Evolutionary conservation across 106 monocot genomes (phyloP).

Genomic region (Dendrobium nobile): DNA sequence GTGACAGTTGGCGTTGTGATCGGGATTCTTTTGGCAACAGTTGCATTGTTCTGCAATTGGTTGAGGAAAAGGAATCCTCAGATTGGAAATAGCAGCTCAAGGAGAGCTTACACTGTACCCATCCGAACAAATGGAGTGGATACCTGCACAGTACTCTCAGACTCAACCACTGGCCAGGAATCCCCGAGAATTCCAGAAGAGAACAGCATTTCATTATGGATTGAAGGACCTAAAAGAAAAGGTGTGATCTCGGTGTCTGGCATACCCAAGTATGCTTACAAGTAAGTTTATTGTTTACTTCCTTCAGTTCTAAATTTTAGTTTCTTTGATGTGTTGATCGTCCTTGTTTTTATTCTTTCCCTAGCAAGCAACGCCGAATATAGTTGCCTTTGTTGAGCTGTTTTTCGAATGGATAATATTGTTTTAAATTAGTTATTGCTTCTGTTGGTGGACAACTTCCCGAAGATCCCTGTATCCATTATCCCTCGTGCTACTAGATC

Average conservation of each 20-base stretch:
- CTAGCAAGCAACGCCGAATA: not conserved
- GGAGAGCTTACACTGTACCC: slow-evolving; percentile 60
- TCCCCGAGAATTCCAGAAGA: slow-evolving; percentile 35
- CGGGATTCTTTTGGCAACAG: slow-evolving; percentile 52
- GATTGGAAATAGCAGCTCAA: slow-evolving; percentile 47
- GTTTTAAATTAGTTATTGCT: not conserved
- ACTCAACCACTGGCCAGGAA: slow-evolving; percentile 54
- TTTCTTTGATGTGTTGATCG: not conserved
- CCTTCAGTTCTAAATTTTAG: not conserved
- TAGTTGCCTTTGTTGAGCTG: not conserved
- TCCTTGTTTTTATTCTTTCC: not conserved
- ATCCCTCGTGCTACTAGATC: not conserved
- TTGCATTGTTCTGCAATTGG: slow-evolving; percentile 47
- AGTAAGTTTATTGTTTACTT: slow-evolving; percentile 15
- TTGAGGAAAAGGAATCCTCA: slow-evolving; percentile 32
- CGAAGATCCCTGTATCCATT: not conserved
- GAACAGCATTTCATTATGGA: slow-evolving; percentile 25
- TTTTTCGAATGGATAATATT: too few relatives aligned
- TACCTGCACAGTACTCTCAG: slow-evolving; percentile 45
- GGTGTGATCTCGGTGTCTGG: slow-evolving; percentile 41
- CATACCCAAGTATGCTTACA: slow-evolving; percentile 56
- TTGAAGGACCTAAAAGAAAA: slow-evolving; percentile 39
- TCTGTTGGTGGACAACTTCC: not conserved
- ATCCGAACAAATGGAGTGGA: slow-evolving; percentile 56
- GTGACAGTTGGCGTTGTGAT: slow-evolving; percentile 69